These are phyloP conservation scores for Chaetomium sp. DNA, from an alignment of 2,329 filamentous ascomycete species.

Conservation along the genomic window DNA sequence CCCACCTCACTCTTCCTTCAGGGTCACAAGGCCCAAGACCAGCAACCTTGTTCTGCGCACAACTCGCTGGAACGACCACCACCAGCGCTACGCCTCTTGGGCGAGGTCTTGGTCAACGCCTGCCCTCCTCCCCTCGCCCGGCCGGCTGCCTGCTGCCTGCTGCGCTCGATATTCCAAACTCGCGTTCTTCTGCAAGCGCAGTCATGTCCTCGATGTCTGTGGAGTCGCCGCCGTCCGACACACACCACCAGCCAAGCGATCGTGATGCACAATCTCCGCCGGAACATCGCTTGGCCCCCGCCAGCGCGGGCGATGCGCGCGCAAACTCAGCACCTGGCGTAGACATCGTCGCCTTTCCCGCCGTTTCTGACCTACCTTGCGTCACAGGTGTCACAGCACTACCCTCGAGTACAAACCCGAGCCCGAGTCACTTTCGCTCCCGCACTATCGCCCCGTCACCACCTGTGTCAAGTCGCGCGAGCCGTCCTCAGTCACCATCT, in stretches of 20 bases:
- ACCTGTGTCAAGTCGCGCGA: constrained; percentile 16
- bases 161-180: background rate
- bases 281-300: constrained; percentile 19
- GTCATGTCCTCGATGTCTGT: constrained; percentile 15
- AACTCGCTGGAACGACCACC: background rate
- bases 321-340: constrained; percentile 17
- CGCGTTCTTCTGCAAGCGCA: constrained; percentile 10
- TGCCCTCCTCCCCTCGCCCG: background rate
- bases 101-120: constrained; percentile 2
- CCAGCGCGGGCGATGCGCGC: constrained; percentile 21
- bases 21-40: constrained; percentile 1
- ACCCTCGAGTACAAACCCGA: constrained; percentile 7
- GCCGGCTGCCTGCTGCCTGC: background rate
- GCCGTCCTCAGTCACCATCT: constrained; percentile 6
- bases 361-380: constrained; percentile 10
- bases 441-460: constrained; percentile 29
- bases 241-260: constrained; percentile 9
- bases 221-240: constrained; percentile 4
- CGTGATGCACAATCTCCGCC: constrained; percentile 14
- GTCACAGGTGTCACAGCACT: constrained; percentile 8
- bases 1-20: background rate
- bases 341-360: constrained; percentile 9
- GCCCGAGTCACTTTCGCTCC: constrained; percentile 25
- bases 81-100: constrained; percentile 1
- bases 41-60: background rate